Percentiles rank a stretch among this genome's conserved stretches.
Evolutionary conservation across 805 yeast species (phyloP).

Genomic region (Wickerhamiella lipophila): DNA sequence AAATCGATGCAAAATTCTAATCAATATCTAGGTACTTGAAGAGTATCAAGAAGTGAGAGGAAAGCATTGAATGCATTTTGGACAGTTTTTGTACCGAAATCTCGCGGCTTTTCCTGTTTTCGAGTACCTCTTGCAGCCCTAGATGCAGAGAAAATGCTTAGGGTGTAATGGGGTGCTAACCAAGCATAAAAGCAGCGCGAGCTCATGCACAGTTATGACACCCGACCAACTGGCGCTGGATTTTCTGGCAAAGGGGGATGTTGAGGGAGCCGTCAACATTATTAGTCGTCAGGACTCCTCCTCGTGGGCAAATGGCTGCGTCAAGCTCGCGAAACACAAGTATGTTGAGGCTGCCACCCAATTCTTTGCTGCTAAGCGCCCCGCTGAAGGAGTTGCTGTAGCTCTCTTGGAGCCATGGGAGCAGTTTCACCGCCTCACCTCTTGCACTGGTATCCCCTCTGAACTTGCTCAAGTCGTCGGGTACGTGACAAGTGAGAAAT

Average conservation of each 20-base stretch:
- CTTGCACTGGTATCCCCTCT: not conserved
- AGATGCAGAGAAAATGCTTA: not conserved
- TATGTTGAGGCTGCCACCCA: slow-evolving; percentile 11
- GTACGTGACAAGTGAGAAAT: not conserved
- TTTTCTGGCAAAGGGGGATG: slow-evolving; percentile 6
- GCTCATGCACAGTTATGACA: not conserved
- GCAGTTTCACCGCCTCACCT: not conserved
- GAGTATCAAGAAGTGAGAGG: too few species aligned
- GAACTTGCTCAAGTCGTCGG: slow-evolving; percentile 1
- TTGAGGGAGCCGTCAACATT: slow-evolving; percentile 10
- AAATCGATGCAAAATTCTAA: too few species aligned
- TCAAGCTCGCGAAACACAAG: slow-evolving; percentile 8
- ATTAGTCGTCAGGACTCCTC: slow-evolving; percentile 3
- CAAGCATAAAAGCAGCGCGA: slow-evolving; percentile 3
- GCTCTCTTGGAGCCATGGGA: slow-evolving; percentile 11
- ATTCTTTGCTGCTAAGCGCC: not conserved
- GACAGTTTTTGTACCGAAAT: too few species aligned
- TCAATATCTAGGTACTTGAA: too few species aligned
- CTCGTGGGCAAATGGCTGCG: slow-evolving; percentile 5
- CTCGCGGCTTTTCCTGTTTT: not conserved
- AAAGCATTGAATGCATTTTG: too few species aligned
- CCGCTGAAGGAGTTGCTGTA: not conserved
- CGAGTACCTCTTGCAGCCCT: not conserved
- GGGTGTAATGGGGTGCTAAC: slow-evolving; percentile 3
- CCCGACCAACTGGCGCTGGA: slow-evolving; percentile 5